Base-by-base conservation (phyloP, 2,329 filamentous ascomycete genomes). In the Talaromyces piceae region DNA sequence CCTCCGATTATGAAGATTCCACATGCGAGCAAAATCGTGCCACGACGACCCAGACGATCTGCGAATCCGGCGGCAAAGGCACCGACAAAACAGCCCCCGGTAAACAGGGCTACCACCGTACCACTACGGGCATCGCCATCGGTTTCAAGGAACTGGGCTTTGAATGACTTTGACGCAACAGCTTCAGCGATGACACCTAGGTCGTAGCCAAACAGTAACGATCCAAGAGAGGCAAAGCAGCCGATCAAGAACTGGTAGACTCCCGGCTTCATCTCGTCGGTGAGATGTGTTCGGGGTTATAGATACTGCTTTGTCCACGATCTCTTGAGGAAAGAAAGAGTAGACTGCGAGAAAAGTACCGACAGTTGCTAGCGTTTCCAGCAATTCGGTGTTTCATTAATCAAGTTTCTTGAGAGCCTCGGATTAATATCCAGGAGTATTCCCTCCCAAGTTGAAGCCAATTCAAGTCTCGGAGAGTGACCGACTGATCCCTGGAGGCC, bases 21-120 rank as follows among this genome's bases (percentile, higher is more conserved):
- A 41, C 82, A 78, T n/a, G 87, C 88, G 25, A 85, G 70, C 45
- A 86, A 67, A 58, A 91, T 91, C 2, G 87, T 90, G 65, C 73
- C 72, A 64, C 84, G 81, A 58, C 88, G 79, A 41, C 88, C 87
- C 2, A 88, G 67, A 50, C 64, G 72, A 63, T 90, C 82, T 55
- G 83, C 82, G 30, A 71, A 59, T 1, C 79, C 76, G 54, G 87
- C 87, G 31, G 82, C 86, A 30, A 81, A 69, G 23, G 85, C 82
- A 8, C 86, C 86, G 56, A 86, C 78, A 69, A 88, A 88, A 18
- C 86, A 86, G 41, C 87, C 82, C 2, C 78, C 84, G 0, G 87
- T 91, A 66, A 91, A 91, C 54, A 90, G 77, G 1, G 85, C 87
- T 1, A 91, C 87, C 0, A 89, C 84, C 3, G 85, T 79, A 49